Evolutionary conservation across 176 grass and related monocot species (phyloP).

Genomic region (Oryza meridionalis): DNA sequence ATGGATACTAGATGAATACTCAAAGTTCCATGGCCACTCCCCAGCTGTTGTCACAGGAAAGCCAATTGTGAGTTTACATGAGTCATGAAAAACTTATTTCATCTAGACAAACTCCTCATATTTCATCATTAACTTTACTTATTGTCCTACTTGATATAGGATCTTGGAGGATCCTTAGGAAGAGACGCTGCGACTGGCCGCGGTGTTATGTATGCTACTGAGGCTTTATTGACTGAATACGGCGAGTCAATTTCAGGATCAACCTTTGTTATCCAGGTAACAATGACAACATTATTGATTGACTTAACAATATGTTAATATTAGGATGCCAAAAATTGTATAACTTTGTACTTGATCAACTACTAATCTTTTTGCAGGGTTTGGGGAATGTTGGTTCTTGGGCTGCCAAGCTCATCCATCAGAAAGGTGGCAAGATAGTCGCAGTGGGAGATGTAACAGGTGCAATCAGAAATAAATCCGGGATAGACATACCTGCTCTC

Average conservation of each 20-base stretch:
- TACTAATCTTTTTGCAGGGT: conserved; percentile 49
- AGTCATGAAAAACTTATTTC: conserved; percentile 32
- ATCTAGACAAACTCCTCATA: conserved; percentile 18
- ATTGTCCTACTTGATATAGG: conserved; percentile 48
- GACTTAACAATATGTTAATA: neutral
- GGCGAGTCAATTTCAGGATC: neutral
- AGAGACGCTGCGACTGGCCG: conserved; percentile 92
- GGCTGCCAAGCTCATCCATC: conserved; percentile 76
- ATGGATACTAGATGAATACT: conserved; percentile 97
- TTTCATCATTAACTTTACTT: neutral
- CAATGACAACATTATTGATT: neutral
- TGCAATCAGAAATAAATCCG: conserved; percentile 66
- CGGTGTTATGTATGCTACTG: conserved; percentile 79
- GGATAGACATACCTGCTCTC: conserved; percentile 79
- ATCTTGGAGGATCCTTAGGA: conserved; percentile 94
- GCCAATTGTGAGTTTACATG: conserved; percentile 73
- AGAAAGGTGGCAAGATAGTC: conserved; percentile 88
- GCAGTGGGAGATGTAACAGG: conserved; percentile 83
- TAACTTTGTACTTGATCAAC: neutral
- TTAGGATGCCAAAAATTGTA: neutral
- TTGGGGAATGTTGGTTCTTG: conserved; percentile 98
- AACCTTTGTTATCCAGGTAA: conserved; percentile 67
- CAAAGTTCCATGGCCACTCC: conserved; percentile 94
- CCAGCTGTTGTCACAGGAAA: conserved; percentile 96
- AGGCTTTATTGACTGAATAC: conserved; percentile 76